Evolutionary conservation across 257 asterid genomes (phyloP), one percentile per base, ranked within the genome.

Genomic region (Parsonsia alboflavescens): DNA sequence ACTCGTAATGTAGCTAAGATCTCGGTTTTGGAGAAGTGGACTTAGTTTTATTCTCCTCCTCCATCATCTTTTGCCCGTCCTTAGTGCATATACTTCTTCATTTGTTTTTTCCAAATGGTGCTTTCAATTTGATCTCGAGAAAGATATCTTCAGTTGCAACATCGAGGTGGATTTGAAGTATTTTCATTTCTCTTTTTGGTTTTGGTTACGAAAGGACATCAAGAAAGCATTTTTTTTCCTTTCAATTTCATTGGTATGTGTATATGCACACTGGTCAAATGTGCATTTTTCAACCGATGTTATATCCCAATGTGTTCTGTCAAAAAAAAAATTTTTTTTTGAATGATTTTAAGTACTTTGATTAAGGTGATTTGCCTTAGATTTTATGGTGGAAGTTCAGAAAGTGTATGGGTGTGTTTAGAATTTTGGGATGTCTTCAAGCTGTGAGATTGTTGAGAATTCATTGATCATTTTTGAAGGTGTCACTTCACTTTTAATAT

Each of bases 141-240:
- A 57, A 57, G 70, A 21, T 65, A 64, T 42, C 9, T 39, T 65
- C 48, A 0, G 19, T 39, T 39, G 11, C 16, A 12, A 21, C 33
- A 26, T 13, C 28, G 12, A 26, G 19, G 33, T 61, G 42, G 46
- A 63, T 63, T 8, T 33, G 45, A 9, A 33, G 44, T 19, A 39
- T 1, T 36, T 77, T 59, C 68, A 73, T 58, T 36, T 61, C 61
- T 58, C 62, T 70, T 4, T 70, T 70, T 52, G 49, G 39, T 50
- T 36, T 16, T 70, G 48, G 64, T 70, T 48, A 21, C 59, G 28
- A 28, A 13, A 49, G 44, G 22, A 26, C 12, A 28, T 70, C 42
- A 11, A 48, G 58, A 1, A 15, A 26, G 61, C 9, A 33, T 70
- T 48, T 13, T 70, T 48, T 13, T 28, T 48, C 24, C 13, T 26